Conservation (phyloP, 306 rosid genomes). For the Prunus davidiana region DNA sequence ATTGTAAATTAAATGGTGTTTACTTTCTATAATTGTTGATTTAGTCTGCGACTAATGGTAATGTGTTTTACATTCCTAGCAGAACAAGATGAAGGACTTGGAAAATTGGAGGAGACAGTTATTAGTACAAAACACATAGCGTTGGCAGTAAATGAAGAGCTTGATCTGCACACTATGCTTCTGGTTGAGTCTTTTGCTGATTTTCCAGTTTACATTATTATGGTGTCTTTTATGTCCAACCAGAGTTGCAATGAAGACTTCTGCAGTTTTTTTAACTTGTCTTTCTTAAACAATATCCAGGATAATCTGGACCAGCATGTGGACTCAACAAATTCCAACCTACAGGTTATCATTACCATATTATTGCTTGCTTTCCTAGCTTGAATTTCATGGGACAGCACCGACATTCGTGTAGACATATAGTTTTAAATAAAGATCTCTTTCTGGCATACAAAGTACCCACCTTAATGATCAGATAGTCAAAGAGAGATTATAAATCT, state of each 20-base stretch:
- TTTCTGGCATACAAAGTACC: neutral
- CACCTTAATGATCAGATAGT: too few relatives aligned
- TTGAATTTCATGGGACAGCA: neutral
- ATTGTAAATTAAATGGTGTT: neutral
- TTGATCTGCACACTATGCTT: conserved; percentile 38
- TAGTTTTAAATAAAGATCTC: neutral
- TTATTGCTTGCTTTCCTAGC: neutral
- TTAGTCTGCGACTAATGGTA: neutral
- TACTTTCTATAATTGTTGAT: neutral
- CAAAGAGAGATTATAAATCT: neutral
- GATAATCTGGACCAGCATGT: conserved; percentile 37
- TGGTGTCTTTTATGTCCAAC: neutral
- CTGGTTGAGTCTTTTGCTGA: conserved; percentile 22
- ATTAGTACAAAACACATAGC: conserved; percentile 50
- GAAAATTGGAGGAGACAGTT: conserved; percentile 37
- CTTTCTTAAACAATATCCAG: conserved; percentile 15
- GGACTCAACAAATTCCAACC: conserved; percentile 32
- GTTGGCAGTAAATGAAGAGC: conserved; percentile 43
- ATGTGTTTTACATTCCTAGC: conserved; percentile 9
- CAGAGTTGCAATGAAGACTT: neutral
- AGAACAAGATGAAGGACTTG: conserved; percentile 49
- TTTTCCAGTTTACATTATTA: neutral
- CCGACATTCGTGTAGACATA: neutral
- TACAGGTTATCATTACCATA: conserved; percentile 25
- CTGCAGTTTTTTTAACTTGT: neutral